These are phyloP conservation scores for Daldinia childiae DNA, from an alignment of 495 filamentous ascomycete genomes.

Conservation along the genomic window DNA sequence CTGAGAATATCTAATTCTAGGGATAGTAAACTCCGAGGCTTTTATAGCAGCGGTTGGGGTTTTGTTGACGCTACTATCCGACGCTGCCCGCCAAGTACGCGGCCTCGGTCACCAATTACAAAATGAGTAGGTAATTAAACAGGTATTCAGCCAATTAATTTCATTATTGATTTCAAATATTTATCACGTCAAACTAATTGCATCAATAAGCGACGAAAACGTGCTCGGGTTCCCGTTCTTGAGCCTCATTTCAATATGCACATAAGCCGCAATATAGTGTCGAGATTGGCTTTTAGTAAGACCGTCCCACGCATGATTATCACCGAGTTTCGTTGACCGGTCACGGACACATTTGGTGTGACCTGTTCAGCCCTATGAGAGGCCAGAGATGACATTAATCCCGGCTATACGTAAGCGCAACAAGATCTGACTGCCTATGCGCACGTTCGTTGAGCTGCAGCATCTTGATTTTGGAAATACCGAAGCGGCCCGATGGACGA, in stretches of 20 bases:
- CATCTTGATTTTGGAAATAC: conserved; percentile 9
- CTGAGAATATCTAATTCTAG: neutral
- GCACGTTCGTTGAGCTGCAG: conserved; percentile 28
- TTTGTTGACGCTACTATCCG: conserved; percentile 13
- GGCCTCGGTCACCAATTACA: conserved; percentile 9
- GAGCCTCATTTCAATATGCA: conserved; percentile 28
- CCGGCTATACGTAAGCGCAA: conserved; percentile 36
- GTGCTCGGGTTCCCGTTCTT: conserved; percentile 6
- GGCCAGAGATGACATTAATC: conserved; percentile 13
- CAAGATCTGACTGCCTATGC: conserved; percentile 29
- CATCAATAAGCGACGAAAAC: conserved; percentile 16
- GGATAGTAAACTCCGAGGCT: neutral
- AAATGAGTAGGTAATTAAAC: conserved; percentile 9
- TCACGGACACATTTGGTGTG: conserved; percentile 27
- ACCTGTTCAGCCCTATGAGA: conserved; percentile 42
- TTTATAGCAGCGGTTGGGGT: neutral
- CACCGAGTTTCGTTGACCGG: conserved; percentile 24
- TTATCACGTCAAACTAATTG: conserved; percentile 16
- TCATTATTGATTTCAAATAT: conserved; percentile 1
- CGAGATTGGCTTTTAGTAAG: conserved; percentile 34
- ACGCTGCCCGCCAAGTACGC: conserved; percentile 9
- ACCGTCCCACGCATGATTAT: conserved; percentile 27
- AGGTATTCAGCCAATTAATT: conserved; percentile 28
- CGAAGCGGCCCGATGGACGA: conserved; percentile 32
- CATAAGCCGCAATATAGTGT: conserved; percentile 38